Evolutionary conservation across 2,329 filamentous ascomycete species (phyloP).

Genomic region (Colletotrichum endophyticum): DNA sequence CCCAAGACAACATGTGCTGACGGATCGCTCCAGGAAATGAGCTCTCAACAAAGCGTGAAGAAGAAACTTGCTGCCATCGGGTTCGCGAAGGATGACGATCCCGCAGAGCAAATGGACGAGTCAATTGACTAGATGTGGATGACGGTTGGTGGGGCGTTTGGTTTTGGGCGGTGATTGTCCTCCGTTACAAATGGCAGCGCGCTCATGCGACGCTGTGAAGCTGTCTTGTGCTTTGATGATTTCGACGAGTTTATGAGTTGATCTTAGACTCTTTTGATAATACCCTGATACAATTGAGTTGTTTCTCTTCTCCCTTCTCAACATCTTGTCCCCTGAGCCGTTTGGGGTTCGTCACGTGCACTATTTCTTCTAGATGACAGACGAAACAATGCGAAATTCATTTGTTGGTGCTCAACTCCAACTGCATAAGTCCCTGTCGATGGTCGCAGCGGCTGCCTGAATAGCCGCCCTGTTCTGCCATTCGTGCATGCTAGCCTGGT

Average conservation of each 20-base stretch:
- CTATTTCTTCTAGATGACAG: not conserved
- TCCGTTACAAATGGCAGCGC: not conserved
- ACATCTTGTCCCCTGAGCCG: not conserved
- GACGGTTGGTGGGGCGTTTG: not conserved
- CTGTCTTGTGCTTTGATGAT: not conserved
- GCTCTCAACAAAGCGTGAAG: constrained; percentile 11
- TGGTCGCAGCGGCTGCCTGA: not conserved
- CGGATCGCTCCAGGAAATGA: not conserved
- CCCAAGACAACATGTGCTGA: not conserved
- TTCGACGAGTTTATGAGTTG: not conserved
- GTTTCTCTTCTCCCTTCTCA: not conserved
- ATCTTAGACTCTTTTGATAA: not conserved
- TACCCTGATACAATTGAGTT: not conserved
- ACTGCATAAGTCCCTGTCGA: not conserved
- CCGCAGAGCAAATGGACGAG: not conserved
- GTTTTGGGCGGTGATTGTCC: not conserved
- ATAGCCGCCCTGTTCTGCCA: not conserved
- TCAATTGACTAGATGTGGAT: not conserved
- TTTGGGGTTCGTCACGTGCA: no score
- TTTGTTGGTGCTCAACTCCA: not conserved
- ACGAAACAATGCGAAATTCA: no score
- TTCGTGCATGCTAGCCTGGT: not conserved
- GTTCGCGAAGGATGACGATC: not conserved
- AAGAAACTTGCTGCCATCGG: constrained; percentile 7
- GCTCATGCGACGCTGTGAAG: not conserved